Evolutionary conservation across 257 asterid species (phyloP), one percentile per base, ranked within the genome.

Genomic region (Cinchona pubescens): DNA sequence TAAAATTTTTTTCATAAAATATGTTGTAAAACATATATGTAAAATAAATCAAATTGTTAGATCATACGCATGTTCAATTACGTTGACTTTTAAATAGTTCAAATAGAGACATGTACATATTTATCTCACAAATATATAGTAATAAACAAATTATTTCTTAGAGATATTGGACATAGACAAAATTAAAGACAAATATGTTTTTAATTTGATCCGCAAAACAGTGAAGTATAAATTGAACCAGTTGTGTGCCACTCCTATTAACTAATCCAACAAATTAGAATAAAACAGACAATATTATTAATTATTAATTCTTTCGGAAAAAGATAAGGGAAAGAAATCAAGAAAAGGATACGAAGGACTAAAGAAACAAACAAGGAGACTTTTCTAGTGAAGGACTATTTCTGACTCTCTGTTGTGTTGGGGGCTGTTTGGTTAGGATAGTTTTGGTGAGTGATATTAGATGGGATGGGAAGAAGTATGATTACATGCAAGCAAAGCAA

Each of bases 401-500:
- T 65, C 21, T n/a, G n/a, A n/a, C n/a, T n/a, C n/a, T n/a, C n/a
- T 18, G 37, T 21, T 18, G 25, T 12, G 60, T 21, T 53, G 13
- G 21, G 46, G 14, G 34, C 19, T 48, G 32, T 69, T 48, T 48
- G 69, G 74, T 63, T 29, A 12, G 21, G 6, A 60, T 8, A 61
- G 67, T 42, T 27, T 45, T 21, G n/a, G 14, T 27, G 40, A 46
- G 48, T 67, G 56, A 1, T 13, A 45, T 45, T 0, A 3, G 42
- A 38, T 38, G 42, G 49, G 60, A 46, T 18, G 53, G 46, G 27
- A n/a, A 66, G 65, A 37, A 58, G 59, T 72, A 69, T n/a, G 65
- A 73, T 43, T 29, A 60, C 61, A 76, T 76, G 79, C 79, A 71
- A 67, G 49, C 49, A 45, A 45, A 11, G 49, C 49, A 45, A 45